A percentile compares a stretch with the other conserved stretches of the same genome.
phyloP scores from a whole-genome alignment of 208 protist species.

The Leishmania tarentolae region DNA sequence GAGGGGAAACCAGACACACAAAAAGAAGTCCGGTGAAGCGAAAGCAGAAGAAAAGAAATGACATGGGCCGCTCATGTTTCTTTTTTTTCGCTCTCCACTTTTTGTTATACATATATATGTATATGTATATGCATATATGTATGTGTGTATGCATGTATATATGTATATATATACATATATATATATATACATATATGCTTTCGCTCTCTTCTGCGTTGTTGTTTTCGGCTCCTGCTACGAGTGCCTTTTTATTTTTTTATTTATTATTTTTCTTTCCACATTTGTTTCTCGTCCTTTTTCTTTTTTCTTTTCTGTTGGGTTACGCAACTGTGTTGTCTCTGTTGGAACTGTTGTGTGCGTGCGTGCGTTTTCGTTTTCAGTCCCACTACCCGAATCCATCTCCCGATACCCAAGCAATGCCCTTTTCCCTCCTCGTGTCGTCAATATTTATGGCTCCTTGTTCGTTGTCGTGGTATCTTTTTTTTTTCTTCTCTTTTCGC shows the following conservation, averaged over 20 bases:
- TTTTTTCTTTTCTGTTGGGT: slow-evolving; percentile 1
- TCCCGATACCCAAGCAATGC: background rate
- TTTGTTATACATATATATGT: background rate
- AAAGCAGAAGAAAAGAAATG: background rate
- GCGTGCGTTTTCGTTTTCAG: slow-evolving; percentile 9
- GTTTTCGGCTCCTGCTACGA: slow-evolving; percentile 19
- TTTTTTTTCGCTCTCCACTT: background rate
- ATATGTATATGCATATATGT: too few species aligned
- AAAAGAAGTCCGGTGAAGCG: background rate
- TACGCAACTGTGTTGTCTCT: background rate
- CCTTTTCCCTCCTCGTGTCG: slow-evolving; percentile 1
- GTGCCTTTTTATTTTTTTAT: background rate
- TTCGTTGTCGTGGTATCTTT: slow-evolving; percentile 5
- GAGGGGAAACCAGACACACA: background rate
- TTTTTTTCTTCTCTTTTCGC: slow-evolving; percentile 7
- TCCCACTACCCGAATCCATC: background rate
- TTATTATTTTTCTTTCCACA: slow-evolving; percentile 2
- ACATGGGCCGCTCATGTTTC: background rate
- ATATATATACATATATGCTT: background rate
- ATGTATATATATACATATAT: too few species aligned
- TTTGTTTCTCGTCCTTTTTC: slow-evolving; percentile 13
- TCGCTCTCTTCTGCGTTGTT: slow-evolving; percentile 1
- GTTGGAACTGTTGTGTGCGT: slow-evolving; percentile 1
- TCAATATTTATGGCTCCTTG: slow-evolving; percentile 6
- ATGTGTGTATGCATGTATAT: too few species aligned